phyloP scores from a whole-genome alignment of 805 yeast genomes.

The Cyberlindnera nakhonratchasimensis region DNA sequence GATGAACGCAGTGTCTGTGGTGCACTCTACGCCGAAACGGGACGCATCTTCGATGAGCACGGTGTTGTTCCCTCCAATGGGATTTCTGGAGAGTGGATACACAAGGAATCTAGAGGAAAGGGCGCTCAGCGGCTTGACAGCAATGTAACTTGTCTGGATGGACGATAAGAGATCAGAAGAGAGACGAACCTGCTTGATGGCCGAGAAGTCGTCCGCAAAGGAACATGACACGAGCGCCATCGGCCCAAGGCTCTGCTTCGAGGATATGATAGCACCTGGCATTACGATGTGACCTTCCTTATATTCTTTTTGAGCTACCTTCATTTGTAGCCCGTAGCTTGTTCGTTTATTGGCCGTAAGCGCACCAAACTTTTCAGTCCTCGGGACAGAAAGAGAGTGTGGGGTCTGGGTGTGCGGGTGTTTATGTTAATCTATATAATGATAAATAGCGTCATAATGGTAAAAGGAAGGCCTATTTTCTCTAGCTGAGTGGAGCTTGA shows the following conservation, averaged over 20 bases:
- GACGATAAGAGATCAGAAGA: conserved; percentile 7
- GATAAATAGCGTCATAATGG: too few species aligned
- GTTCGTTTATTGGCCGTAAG: too few species aligned
- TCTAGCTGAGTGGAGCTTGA: too few species aligned
- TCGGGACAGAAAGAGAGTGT: too few species aligned
- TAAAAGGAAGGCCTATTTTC: too few species aligned
- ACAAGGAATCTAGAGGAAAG: conserved; percentile 14
- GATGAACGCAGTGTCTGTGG: conserved; percentile 21
- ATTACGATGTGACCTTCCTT: too few species aligned
- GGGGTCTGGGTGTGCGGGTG: too few species aligned
- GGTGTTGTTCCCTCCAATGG: conserved; percentile 3
- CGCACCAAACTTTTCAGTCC: too few species aligned
- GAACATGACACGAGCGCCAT: conserved; percentile 5
- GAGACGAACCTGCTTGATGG: conserved; percentile 4
- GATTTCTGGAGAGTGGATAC: conserved; percentile 5
- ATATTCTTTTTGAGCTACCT: too few species aligned
- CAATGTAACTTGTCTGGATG: conserved; percentile 7
- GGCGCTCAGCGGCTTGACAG: conserved; percentile 21
- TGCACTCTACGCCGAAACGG: conserved; percentile 20
- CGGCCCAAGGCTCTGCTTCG: not conserved
- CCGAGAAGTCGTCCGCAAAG: conserved; percentile 11
- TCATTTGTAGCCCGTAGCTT: too few species aligned
- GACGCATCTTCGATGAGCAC: conserved; percentile 11
- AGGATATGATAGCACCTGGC: conserved; percentile 1
- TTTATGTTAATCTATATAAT: too few species aligned